Conservation (phyloP, 768 basidiomycete species). For the Naganishia vaughanmartiniae region DNA sequence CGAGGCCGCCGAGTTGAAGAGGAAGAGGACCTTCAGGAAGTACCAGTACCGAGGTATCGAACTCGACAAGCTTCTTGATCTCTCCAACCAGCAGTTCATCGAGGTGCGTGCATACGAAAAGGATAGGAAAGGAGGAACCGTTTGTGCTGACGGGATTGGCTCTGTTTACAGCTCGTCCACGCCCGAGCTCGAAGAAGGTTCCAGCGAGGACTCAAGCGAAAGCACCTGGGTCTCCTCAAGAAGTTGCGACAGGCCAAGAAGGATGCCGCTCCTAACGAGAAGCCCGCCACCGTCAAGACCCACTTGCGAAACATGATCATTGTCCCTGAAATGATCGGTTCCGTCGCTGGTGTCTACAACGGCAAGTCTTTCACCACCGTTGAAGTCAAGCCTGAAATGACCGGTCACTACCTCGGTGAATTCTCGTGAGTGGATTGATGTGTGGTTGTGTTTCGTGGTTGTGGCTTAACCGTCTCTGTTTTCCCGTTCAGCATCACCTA, state of each 20-base stretch:
- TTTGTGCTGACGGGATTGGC: neutral
- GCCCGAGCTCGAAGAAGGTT: slow-evolving; percentile 98
- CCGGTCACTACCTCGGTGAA: slow-evolving; percentile 98
- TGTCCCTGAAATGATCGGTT: slow-evolving; percentile 99
- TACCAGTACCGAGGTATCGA: slow-evolving; percentile 98
- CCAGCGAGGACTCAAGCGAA: slow-evolving; percentile 97
- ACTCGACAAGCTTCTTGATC: slow-evolving; percentile 94
- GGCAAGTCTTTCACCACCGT: slow-evolving; percentile 61
- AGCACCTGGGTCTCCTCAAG: slow-evolving; percentile 97
- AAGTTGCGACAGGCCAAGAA: slow-evolving; percentile 99
- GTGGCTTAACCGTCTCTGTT: slow-evolving; percentile 7
- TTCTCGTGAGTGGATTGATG: slow-evolving; percentile 47
- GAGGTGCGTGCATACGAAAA: slow-evolving; percentile 63
- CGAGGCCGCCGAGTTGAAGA: slow-evolving; percentile 95
- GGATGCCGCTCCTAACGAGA: slow-evolving; percentile 98
- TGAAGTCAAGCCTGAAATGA: slow-evolving; percentile 99
- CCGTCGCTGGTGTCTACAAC: slow-evolving; percentile 90
- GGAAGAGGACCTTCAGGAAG: slow-evolving; percentile 97
- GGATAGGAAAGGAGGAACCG: neutral
- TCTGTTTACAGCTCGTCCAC: slow-evolving; percentile 74
- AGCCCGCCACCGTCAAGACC: slow-evolving; percentile 97
- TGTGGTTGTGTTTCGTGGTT: slow-evolving; percentile 56
- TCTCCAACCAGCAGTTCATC: slow-evolving; percentile 71
- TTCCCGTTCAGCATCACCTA: slow-evolving; percentile 65
- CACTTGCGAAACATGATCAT: slow-evolving; percentile 99